Evolutionary conservation across 1,284 basidiomycete genomes (phyloP).

Genomic region (Vanrija humicola): DNA sequence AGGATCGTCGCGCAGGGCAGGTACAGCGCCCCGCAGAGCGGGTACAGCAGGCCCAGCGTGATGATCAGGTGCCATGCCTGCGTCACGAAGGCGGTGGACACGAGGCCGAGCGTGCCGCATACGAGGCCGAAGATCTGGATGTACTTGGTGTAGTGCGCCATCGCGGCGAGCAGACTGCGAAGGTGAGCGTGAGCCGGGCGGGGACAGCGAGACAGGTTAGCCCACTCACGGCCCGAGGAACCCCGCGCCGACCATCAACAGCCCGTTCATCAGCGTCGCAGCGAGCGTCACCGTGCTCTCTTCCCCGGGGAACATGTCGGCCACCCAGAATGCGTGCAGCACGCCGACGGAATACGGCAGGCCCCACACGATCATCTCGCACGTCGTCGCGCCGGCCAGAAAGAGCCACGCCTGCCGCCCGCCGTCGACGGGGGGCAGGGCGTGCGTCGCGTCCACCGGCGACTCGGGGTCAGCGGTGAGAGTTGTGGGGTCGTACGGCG

Average conservation of each 20-base stretch:
- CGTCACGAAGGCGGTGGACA: slow-evolving; percentile 6
- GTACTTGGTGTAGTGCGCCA: slow-evolving; percentile 12
- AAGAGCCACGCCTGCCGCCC: slow-evolving; percentile 43
- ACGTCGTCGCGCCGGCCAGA: slow-evolving; percentile 35
- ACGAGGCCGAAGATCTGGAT: slow-evolving; percentile 11
- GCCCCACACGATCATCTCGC: slow-evolving; percentile 43
- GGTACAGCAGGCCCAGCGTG: slow-evolving; percentile 40
- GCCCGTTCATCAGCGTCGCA: slow-evolving; percentile 41
- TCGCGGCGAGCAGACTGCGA: slow-evolving; percentile 16
- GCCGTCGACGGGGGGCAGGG: slow-evolving; percentile 39
- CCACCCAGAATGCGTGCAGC: slow-evolving; percentile 43
- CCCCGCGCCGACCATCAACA: slow-evolving; percentile 41
- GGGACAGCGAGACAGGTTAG: no score
- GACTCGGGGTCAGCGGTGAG: no score
- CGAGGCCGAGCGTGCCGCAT: slow-evolving; percentile 4
- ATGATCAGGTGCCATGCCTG: slow-evolving; percentile 46
- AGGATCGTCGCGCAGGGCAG: slow-evolving; percentile 42
- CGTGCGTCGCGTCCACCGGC: neutral
- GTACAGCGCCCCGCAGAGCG: slow-evolving; percentile 36
- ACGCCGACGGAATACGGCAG: slow-evolving; percentile 45
- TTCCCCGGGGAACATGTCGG: slow-evolving; percentile 31
- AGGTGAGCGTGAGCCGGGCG: neutral
- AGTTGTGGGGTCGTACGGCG: no score
- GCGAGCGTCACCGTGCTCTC: slow-evolving; percentile 29
- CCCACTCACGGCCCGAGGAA: slow-evolving; percentile 37